Base-by-base conservation (phyloP, 73 alveolate genomes). In the Paramecium sexaurelia region DNA sequence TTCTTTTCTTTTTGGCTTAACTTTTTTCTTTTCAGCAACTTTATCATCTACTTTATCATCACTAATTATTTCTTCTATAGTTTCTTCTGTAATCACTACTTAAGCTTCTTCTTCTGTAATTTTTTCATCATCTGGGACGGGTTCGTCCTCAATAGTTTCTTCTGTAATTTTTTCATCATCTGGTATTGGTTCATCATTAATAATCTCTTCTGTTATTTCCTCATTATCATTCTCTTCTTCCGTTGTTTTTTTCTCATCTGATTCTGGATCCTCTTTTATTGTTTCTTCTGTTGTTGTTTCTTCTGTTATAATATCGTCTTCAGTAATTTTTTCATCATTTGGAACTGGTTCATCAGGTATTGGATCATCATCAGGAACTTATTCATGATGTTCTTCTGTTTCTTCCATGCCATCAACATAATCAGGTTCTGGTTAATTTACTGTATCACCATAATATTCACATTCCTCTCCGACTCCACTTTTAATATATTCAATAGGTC, bases 361-460 rank as follows among this genome's bases (percentile, higher is more conserved):
- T 29, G 83, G 83, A 26, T 61, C 83, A 26, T 61, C 83, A 11
- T 32, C 83, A 26, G 20, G 20, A 1, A 29, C 19, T 26, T 61
- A 26, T 61, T 61, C 22, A 29, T 22, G 47, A 3, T 61, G 19
- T 29, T 61, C 83, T 29, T 26, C 43, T 22, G 39, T 26, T 61
- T 61, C 83, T 26, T 61, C 83, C 20, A 61, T 13, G 9, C 83
- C 83, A 29, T 61, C 83, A 5, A 61, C 83, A 61, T 61, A 61
- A 26, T 61, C 83, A 26, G 83, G 83, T 11, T 61, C 83, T 61
- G 83, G 83, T 6, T 61, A 32, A 8, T 61, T 61, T 29, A 61
- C 83, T 11, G 83, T 61, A 61, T 61, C 83, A 6, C 43, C 83
- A 61, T 61, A 61, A 61, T 61, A 61, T 61, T 61, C 83, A 61